A percentile compares a stretch with the other conserved stretches of the same genome.
Evolutionary conservation across 176 grass and related monocot species (phyloP).

Genomic region (Carex scoparia): DNA sequence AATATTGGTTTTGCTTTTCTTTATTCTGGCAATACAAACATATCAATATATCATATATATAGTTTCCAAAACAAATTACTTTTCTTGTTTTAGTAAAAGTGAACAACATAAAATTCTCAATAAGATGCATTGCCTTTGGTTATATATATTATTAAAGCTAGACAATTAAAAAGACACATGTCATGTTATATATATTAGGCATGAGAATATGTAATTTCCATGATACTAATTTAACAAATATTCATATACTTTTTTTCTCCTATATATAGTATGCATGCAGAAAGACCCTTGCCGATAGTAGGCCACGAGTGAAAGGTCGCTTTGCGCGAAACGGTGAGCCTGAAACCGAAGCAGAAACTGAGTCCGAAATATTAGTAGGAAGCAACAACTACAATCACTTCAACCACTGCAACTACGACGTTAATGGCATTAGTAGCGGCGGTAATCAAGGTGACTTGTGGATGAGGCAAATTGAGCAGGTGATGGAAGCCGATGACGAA

Average conservation of each 20-base stretch:
- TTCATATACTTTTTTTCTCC: not conserved
- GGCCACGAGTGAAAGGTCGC: conserved; percentile 69
- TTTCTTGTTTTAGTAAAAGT: not conserved
- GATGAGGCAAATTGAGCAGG: conserved; percentile 38
- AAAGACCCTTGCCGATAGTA: conserved; percentile 84
- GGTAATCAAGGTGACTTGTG: conserved; percentile 36
- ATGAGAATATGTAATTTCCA: not conserved
- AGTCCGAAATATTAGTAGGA: not conserved
- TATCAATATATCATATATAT: not conserved
- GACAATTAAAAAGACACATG: not conserved
- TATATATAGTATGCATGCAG: conserved; percentile 69
- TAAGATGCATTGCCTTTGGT: not conserved
- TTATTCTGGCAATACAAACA: not conserved
- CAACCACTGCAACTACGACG: not conserved
- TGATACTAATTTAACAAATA: not conserved
- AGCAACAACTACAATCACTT: not conserved
- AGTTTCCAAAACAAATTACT: not conserved
- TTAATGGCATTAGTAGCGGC: not conserved
- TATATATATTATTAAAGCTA: not conserved
- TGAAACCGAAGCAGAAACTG: conserved; percentile 22
- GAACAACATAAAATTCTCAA: not conserved
- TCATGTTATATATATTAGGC: not conserved
- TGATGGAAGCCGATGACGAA: conserved; percentile 28
- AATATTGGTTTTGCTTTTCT: not conserved
- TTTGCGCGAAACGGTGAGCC: conserved; percentile 51